Percentiles rank a stretch among this genome's conserved stretches.
phyloP scores from a whole-genome alignment of 2,329 filamentous ascomycete genomes.

The Decorospora gaudefroyi region DNA sequence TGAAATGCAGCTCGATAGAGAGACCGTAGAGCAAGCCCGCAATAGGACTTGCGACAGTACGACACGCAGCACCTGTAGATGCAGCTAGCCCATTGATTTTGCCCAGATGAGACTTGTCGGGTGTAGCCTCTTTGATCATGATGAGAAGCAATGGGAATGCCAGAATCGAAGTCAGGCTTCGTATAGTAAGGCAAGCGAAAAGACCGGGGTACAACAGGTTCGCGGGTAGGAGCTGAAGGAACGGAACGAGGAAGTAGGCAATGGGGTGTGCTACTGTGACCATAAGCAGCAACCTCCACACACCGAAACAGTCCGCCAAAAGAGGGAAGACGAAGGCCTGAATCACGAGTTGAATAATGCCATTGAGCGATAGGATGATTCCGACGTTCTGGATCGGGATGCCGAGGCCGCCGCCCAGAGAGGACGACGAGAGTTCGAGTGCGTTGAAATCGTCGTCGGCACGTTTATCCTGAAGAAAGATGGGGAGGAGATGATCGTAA shows the following conservation, averaged over 20 bases:
- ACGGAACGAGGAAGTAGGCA: constrained; percentile 71
- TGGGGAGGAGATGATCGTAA: constrained; percentile 88
- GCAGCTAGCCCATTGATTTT: constrained; percentile 75
- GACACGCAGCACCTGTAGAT: constrained; percentile 70
- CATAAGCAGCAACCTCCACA: constrained; percentile 68
- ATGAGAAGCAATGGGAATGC: constrained; percentile 71
- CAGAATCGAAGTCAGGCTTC: constrained; percentile 70
- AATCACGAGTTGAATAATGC: constrained; percentile 71
- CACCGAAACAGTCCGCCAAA: constrained; percentile 65
- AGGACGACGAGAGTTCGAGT: constrained; percentile 31
- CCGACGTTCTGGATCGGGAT: constrained; percentile 69
- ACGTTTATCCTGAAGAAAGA: constrained; percentile 83
- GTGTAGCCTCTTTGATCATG: constrained; percentile 72
- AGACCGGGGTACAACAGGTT: constrained; percentile 63
- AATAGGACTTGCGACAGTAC: constrained; percentile 70
- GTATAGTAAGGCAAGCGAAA: constrained; percentile 66
- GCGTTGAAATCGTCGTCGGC: constrained; percentile 42
- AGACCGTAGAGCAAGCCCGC: constrained; percentile 69
- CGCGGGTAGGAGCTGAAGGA: constrained; percentile 63
- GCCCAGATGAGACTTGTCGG: constrained; percentile 64
- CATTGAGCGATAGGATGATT: constrained; percentile 70
- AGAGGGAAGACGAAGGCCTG: constrained; percentile 73
- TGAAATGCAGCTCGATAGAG: constrained; percentile 61
- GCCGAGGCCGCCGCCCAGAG: constrained; percentile 65
- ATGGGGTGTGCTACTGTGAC: constrained; percentile 69